Evolutionary conservation across 2,329 filamentous ascomycete genomes (phyloP).

Genomic region (Trichoderma lentiforme): DNA sequence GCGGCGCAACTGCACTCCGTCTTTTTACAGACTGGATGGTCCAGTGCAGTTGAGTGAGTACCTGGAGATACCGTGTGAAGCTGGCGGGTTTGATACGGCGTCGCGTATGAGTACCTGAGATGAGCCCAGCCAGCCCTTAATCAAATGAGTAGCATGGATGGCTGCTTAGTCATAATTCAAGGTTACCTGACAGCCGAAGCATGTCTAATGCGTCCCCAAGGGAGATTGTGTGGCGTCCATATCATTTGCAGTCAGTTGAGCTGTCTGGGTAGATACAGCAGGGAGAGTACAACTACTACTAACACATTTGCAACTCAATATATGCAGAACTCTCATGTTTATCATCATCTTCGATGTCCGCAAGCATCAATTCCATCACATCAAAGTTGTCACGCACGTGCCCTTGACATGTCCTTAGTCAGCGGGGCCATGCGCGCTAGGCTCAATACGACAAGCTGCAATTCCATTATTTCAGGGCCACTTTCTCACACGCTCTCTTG

Average conservation of each 20-base stretch:
- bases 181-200: background rate
- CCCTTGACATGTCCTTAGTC: background rate
- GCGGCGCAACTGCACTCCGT: background rate
- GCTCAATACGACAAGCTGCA: background rate
- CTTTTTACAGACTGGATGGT: background rate
- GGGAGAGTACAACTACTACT: background rate
- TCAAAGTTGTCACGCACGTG: background rate
- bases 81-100: background rate
- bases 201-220: no score
- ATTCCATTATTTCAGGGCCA: background rate
- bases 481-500: background rate
- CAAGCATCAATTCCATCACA: background rate
- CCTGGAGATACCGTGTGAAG: background rate
- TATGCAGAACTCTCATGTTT: background rate
- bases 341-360: background rate
- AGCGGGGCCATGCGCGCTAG: background rate
- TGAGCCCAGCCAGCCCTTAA: slow-evolving; percentile 4
- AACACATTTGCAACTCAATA: background rate
- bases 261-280: background rate
- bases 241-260: background rate
- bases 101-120: background rate
- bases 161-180: slow-evolving; percentile 1
- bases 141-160: background rate
- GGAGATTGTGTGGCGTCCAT: no score
- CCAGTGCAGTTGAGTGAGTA: background rate